phyloP scores from a whole-genome alignment of 31 red algal species.

The Porphyra umbilicalis region DNA sequence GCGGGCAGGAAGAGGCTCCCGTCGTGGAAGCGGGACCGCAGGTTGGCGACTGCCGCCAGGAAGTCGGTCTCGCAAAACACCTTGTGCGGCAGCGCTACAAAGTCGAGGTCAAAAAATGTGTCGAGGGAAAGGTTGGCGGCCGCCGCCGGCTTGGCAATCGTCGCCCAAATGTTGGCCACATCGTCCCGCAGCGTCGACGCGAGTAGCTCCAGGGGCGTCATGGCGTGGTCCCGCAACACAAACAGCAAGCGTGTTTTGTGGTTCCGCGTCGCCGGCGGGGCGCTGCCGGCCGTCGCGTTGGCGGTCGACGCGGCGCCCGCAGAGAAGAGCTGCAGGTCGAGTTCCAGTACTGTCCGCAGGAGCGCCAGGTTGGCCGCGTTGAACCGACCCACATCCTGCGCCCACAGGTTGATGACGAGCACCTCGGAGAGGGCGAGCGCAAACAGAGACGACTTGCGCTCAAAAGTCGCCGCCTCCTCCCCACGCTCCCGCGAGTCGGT shows the following conservation, averaged over 20 bases:
- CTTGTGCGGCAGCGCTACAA: constrained; percentile 93
- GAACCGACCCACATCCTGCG: constrained; percentile 92
- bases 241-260: constrained; percentile 90
- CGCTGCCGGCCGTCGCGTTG: background rate
- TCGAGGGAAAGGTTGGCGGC: constrained; percentile 42
- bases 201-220: constrained; percentile 69
- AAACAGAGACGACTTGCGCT: constrained; percentile 93
- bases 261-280: constrained; percentile 7
- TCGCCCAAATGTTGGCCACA: constrained; percentile 88
- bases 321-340: constrained; percentile 90
- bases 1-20: constrained; percentile 41
- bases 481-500: constrained; percentile 94
- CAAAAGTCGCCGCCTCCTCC: constrained; percentile 80
- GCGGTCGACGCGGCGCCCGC: constrained; percentile 12
- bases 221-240: constrained; percentile 91
- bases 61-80: constrained; percentile 56
- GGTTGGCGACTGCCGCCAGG: constrained; percentile 26
- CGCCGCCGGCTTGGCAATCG: constrained; percentile 72
- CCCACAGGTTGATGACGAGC: constrained; percentile 86
- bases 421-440: constrained; percentile 88
- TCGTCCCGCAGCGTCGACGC: constrained; percentile 66
- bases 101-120: constrained; percentile 90
- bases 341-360: constrained; percentile 88
- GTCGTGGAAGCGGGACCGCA: constrained; percentile 62
- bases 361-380: constrained; percentile 93